Conservation (phyloP, 371 early-diverging fungal species). For the Saksenaea oblongispora region DNA sequence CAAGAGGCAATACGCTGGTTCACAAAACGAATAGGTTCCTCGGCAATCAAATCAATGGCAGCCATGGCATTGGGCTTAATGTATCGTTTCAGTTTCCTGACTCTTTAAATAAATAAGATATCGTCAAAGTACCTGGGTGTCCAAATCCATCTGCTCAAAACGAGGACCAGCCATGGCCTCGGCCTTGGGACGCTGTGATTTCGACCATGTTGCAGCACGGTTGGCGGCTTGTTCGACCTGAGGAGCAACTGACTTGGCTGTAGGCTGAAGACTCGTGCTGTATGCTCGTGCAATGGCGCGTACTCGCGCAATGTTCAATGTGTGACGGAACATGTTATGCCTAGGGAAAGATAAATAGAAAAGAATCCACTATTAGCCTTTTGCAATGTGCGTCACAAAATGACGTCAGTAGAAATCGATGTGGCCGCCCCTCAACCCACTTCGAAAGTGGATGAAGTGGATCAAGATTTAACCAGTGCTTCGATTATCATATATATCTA, state of each 20-base stretch:
- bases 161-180: constrained; percentile 82
- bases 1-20: constrained; percentile 78
- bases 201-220: constrained; percentile 77
- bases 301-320: background rate
- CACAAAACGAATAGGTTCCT: constrained; percentile 82
- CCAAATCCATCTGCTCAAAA: constrained; percentile 88
- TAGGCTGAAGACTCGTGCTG: constrained; percentile 35
- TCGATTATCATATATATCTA: no score
- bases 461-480: no score
- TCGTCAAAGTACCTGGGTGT: constrained; percentile 69
- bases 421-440: no score
- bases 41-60: constrained; percentile 90
- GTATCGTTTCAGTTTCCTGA: background rate
- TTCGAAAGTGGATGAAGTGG: no score
- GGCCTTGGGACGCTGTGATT: constrained; percentile 68
- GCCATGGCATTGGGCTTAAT: constrained; percentile 86
- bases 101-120: background rate
- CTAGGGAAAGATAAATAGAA: background rate
- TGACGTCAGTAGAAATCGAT: no score
- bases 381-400: no score
- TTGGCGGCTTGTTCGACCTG: constrained; percentile 71
- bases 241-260: constrained; percentile 39
- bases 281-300: constrained; percentile 14
- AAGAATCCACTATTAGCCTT: background rate
- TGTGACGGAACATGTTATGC: background rate